phyloP scores from a whole-genome alignment of 805 yeast genomes.

The Maudiozyma turicensis region DNA sequence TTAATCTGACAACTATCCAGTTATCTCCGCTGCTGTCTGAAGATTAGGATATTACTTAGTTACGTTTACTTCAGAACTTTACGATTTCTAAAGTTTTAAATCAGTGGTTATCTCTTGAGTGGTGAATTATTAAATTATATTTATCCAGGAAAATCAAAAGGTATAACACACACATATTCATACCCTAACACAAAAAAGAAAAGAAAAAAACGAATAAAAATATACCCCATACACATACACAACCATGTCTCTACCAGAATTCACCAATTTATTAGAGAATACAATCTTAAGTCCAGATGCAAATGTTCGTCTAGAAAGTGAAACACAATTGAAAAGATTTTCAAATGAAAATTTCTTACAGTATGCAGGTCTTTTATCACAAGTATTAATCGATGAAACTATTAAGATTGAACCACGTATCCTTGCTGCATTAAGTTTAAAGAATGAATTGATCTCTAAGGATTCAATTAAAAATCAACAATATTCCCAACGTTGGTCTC shows the following conservation, averaged over 20 bases:
- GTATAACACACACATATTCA: too few relatives aligned
- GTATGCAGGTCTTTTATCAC: constrained; percentile 60
- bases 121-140: too few relatives aligned
- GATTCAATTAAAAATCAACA: constrained; percentile 48
- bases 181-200: too few relatives aligned
- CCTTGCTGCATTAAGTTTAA: constrained; percentile 80
- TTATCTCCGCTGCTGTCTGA: too few relatives aligned
- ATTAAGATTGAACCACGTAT: constrained; percentile 75
- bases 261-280: constrained; percentile 63
- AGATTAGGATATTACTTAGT: too few relatives aligned
- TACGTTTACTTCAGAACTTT: too few relatives aligned
- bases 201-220: too few relatives aligned
- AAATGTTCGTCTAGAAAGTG: constrained; percentile 63
- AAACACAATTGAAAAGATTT: constrained; percentile 58
- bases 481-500: constrained; percentile 68
- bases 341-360: constrained; percentile 69
- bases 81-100: too few relatives aligned
- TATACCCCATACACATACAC: neutral
- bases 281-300: constrained; percentile 67
- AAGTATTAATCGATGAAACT: constrained; percentile 56
- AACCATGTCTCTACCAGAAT: constrained; percentile 35
- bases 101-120: too few relatives aligned
- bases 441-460: constrained; percentile 81
- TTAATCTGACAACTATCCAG: too few relatives aligned
- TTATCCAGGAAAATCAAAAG: too few relatives aligned